Evolutionary conservation across 2,329 filamentous ascomycete genomes (phyloP).

Genomic region (Arthrocladium fulminans): DNA sequence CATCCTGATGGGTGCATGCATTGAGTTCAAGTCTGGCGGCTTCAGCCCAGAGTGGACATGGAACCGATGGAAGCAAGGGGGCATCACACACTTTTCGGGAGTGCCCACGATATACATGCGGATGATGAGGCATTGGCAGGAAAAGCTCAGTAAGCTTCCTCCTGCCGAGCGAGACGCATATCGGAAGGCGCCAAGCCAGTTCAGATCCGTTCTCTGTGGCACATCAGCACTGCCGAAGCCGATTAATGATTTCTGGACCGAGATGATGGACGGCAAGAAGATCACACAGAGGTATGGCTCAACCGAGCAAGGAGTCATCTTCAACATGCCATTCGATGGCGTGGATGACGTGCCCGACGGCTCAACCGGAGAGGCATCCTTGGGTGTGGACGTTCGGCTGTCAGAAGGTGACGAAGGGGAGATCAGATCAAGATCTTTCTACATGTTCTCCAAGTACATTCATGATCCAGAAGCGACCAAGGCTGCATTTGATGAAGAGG

Average conservation of each 20-base stretch:
- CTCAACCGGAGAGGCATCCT: constrained; percentile 30
- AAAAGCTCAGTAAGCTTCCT: constrained; percentile 18
- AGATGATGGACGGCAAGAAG: constrained; percentile 32
- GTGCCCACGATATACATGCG: constrained; percentile 39
- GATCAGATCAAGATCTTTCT: constrained; percentile 33
- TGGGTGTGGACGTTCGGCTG: constrained; percentile 34
- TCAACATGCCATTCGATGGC: constrained; percentile 33
- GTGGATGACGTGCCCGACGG: constrained; percentile 21
- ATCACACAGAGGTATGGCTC: constrained; percentile 39
- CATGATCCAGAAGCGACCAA: constrained; percentile 26
- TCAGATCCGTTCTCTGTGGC: constrained; percentile 24
- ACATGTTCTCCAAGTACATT: constrained; percentile 36
- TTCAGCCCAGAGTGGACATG: constrained; percentile 32
- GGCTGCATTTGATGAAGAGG: constrained; percentile 25
- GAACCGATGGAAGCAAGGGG: constrained; percentile 30
- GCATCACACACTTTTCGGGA: constrained; percentile 32
- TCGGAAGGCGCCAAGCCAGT: constrained; percentile 31
- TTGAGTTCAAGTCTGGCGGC: constrained; percentile 36
- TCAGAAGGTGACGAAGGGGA: constrained; percentile 42
- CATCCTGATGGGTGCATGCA: constrained; percentile 32
- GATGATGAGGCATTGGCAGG: constrained; percentile 29
- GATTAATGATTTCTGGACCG: constrained; percentile 44
- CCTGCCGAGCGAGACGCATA: constrained; percentile 28
- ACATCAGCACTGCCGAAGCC: constrained; percentile 43
- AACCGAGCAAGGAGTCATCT: constrained; percentile 37